Evolutionary conservation across 148 eudicot species (phyloP).

Genomic region (Diospyros lotus): DNA sequence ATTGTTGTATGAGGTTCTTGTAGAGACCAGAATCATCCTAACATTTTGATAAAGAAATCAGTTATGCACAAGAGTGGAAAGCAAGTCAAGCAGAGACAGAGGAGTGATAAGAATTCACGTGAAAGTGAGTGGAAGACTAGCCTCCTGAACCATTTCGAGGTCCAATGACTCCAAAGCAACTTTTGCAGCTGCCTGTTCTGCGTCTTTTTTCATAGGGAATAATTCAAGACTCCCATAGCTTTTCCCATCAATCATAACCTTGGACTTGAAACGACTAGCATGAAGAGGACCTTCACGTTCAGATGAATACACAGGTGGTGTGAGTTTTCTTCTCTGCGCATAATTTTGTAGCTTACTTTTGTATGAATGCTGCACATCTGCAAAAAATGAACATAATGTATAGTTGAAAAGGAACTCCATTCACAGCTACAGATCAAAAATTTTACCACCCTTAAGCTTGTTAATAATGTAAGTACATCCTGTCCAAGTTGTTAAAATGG

Average conservation of each 20-base stretch:
- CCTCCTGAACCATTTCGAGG: conserved; percentile 48
- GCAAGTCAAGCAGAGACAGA: neutral
- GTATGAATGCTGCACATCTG: conserved; percentile 54
- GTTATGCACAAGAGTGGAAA: neutral
- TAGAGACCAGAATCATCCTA: conserved; percentile 55
- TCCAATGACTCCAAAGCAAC: conserved; percentile 47
- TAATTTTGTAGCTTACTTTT: conserved; percentile 62
- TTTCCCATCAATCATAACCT: conserved; percentile 53
- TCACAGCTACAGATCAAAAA: neutral
- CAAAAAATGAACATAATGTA: conserved; percentile 2
- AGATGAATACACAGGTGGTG: conserved; percentile 47
- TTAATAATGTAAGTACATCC: no score
- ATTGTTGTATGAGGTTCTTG: conserved; percentile 68
- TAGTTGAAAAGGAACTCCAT: neutral
- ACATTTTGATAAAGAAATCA: neutral
- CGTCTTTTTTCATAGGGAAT: conserved; percentile 58
- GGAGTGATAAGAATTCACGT: neutral
- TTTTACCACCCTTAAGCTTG: no score
- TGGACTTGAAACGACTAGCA: conserved; percentile 53
- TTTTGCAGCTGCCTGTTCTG: conserved; percentile 87
- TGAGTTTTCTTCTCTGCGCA: conserved; percentile 58
- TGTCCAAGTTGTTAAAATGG: no score
- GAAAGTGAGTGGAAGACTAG: conserved; percentile 17
- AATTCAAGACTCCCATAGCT: conserved; percentile 36
- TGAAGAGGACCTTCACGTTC: conserved; percentile 79